Percentiles rank a stretch among this genome's conserved stretches.
Conservation (phyloP, 2,329 filamentous ascomycete species). For the Arachnomyces sp. region DNA sequence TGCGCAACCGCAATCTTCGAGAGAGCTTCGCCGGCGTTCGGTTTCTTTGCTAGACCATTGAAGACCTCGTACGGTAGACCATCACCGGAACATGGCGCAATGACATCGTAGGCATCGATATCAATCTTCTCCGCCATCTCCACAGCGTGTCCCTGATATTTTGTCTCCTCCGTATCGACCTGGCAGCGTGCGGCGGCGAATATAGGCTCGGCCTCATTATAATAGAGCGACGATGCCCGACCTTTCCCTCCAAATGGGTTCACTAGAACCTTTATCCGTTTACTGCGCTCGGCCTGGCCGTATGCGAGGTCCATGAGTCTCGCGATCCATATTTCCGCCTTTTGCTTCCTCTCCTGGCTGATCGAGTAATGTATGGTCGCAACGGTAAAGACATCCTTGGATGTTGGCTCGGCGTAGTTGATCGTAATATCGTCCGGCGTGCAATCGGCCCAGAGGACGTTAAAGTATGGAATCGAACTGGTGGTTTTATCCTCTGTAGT, state of each 20-base stretch:
- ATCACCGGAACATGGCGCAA: slow-evolving; percentile 86
- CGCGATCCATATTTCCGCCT: slow-evolving; percentile 55
- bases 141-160: slow-evolving; percentile 66
- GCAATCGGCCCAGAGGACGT: slow-evolving; percentile 74
- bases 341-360: slow-evolving; percentile 42
- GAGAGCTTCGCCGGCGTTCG: slow-evolving; percentile 68
- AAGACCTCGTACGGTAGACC: slow-evolving; percentile 89
- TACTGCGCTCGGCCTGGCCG: slow-evolving; percentile 57
- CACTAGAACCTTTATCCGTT: slow-evolving; percentile 78
- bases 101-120: slow-evolving; percentile 71
- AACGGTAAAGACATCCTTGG: slow-evolving; percentile 54
- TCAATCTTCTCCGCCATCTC: slow-evolving; percentile 70
- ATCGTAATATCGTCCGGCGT: slow-evolving; percentile 57
- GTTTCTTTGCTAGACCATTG: slow-evolving; percentile 74
- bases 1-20: slow-evolving; percentile 73
- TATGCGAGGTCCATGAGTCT: slow-evolving; percentile 65
- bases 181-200: slow-evolving; percentile 73
- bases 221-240: slow-evolving; percentile 63
- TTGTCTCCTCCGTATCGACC: slow-evolving; percentile 66
- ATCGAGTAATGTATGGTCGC: slow-evolving; percentile 56
- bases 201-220: slow-evolving; percentile 68
- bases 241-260: slow-evolving; percentile 90
- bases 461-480: slow-evolving; percentile 65
- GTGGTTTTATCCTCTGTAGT: slow-evolving; percentile 41
- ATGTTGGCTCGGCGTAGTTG: slow-evolving; percentile 59